phyloP scores from a whole-genome alignment of 1,284 basidiomycete genomes.

The Tremellales sp. region DNA sequence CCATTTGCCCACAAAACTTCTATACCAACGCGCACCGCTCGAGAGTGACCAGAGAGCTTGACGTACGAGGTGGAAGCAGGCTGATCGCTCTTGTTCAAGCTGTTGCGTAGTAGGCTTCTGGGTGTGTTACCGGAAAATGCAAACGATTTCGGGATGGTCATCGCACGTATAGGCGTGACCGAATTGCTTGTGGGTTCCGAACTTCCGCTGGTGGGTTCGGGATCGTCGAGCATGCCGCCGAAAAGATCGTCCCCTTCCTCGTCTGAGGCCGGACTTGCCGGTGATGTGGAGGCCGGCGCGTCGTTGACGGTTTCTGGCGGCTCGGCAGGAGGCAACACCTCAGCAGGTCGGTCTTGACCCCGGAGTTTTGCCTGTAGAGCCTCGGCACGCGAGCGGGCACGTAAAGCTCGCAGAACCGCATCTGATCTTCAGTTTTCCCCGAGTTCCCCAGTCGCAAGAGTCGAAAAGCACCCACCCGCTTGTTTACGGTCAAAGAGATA shows the following conservation, averaged over 20 bases:
- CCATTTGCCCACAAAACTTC: constrained; percentile 66
- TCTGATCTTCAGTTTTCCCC: too few species aligned
- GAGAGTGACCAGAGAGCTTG: constrained; percentile 61
- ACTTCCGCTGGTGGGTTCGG: constrained; percentile 49
- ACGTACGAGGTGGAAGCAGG: constrained; percentile 70
- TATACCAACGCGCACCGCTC: constrained; percentile 67
- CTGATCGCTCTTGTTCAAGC: constrained; percentile 54
- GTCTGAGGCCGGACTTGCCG: too few species aligned
- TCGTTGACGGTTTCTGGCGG: too few species aligned
- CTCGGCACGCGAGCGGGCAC: too few species aligned
- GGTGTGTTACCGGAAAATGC: constrained; percentile 49
- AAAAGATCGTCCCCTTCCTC: constrained; percentile 64
- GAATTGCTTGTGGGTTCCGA: constrained; percentile 53
- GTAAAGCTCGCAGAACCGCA: too few species aligned
- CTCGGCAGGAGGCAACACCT: too few species aligned
- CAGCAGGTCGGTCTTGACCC: too few species aligned
- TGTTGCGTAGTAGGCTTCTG: constrained; percentile 28
- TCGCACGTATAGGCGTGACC: constrained; percentile 63
- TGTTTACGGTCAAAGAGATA: constrained; percentile 73
- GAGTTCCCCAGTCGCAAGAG: too few species aligned
- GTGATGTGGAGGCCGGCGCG: too few species aligned
- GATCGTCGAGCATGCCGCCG: constrained; percentile 68
- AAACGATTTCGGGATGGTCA: constrained; percentile 76
- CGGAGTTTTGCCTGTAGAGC: too few species aligned
- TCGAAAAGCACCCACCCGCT: constrained; percentile 48